Conservation (phyloP, 352 stramenopile species). For the Phytophthora pseudosyringae region DNA sequence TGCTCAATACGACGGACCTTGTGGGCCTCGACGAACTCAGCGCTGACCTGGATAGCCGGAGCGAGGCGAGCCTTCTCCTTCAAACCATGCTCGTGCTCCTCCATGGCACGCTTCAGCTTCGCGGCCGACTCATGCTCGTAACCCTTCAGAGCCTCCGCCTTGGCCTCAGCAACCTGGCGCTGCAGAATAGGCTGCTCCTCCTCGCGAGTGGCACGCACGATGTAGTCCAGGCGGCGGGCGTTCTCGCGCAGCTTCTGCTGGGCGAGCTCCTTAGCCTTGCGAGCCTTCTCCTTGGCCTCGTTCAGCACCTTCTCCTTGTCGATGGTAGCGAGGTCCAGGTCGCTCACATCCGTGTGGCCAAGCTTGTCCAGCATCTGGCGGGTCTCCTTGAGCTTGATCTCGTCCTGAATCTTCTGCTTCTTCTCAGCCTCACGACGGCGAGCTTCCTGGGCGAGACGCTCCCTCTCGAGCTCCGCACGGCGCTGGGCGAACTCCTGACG, state of each 20-base stretch:
- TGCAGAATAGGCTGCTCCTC: conserved; percentile 94
- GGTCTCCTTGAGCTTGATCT: conserved; percentile 94
- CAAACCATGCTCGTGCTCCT: conserved; percentile 90
- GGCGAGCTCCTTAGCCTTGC: conserved; percentile 95
- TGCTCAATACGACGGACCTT: conserved; percentile 78
- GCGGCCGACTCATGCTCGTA: conserved; percentile 84
- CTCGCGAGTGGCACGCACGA: conserved; percentile 96
- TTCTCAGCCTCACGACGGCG: conserved; percentile 93
- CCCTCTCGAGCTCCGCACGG: conserved; percentile 76
- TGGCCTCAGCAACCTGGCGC: conserved; percentile 80
- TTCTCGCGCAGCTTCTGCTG: conserved; percentile 94
- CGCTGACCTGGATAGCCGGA: conserved; percentile 75
- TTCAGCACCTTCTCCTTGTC: conserved; percentile 88
- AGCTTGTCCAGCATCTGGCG: conserved; percentile 83
- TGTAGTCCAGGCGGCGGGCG: conserved; percentile 95
- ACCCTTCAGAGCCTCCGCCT: conserved; percentile 65
- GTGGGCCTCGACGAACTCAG: conserved; percentile 80
- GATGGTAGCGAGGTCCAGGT: conserved; percentile 76
- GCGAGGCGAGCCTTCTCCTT: conserved; percentile 87
- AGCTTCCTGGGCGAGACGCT: conserved; percentile 81
- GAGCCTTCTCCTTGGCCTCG: conserved; percentile 94
- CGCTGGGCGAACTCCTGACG: conserved; percentile 75
- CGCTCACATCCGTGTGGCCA: conserved; percentile 71
- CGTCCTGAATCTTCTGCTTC: conserved; percentile 95
- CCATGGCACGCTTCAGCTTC: conserved; percentile 82